Conservation (phyloP, 1,284 basidiomycete species). For the Leccinum fuscescens region DNA sequence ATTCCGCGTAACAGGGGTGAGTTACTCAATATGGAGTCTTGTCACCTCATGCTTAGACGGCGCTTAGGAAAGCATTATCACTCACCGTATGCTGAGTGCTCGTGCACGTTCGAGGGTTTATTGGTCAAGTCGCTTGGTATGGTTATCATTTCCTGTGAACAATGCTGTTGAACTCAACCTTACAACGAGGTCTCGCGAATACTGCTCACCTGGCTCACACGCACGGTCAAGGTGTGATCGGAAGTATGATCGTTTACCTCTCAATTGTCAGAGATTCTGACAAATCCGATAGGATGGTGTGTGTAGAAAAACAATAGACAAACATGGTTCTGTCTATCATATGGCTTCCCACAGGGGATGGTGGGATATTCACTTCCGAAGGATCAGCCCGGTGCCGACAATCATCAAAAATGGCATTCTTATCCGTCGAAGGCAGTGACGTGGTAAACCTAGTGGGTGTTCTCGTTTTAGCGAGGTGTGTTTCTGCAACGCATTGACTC, state of each 20-base stretch:
- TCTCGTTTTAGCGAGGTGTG: conserved; percentile 7
- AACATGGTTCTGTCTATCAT: conserved; percentile 63
- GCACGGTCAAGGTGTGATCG: conserved; percentile 74
- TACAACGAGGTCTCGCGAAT: conserved; percentile 55
- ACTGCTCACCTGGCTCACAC: conserved; percentile 64
- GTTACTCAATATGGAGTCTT: conserved; percentile 20
- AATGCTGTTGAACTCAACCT: conserved; percentile 5
- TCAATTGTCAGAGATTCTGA: conserved; percentile 11
- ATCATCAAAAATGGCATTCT: conserved; percentile 41
- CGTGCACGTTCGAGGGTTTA: conserved; percentile 71
- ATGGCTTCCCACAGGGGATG: conserved; percentile 69
- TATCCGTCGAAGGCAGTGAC: conserved; percentile 54
- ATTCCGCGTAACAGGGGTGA: conserved; percentile 67
- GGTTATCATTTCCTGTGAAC: conserved; percentile 4
- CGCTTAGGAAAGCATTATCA: conserved; percentile 51
- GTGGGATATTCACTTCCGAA: conserved; percentile 35
- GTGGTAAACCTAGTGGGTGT: conserved; percentile 47
- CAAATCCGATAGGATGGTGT: conserved; percentile 57
- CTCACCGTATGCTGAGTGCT: conserved; percentile 53
- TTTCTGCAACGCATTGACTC: conserved; percentile 16
- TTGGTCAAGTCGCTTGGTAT: conserved; percentile 77
- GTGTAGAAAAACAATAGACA: conserved; percentile 67
- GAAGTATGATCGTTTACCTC: conserved; percentile 44
- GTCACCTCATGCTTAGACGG: conserved; percentile 15
- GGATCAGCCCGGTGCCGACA: conserved; percentile 13